phyloP scores from a whole-genome alignment of 208 protist genomes.

The Trypanosoma scelopori region DNA sequence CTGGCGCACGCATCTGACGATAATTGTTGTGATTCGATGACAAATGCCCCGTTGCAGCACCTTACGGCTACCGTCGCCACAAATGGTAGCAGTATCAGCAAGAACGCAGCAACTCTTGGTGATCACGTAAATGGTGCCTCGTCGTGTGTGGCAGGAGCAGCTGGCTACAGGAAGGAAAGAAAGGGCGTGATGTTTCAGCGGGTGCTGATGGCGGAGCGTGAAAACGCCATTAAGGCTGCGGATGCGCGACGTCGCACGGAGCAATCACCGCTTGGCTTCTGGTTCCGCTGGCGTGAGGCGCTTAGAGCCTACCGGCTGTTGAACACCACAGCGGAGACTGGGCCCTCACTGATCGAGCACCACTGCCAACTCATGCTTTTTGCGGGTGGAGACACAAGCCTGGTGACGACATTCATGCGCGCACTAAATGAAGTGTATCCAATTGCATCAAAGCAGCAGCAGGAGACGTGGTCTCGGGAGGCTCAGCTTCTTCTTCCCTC shows the following conservation, averaged over 20 bases:
- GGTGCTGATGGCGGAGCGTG: neutral
- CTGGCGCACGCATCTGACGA: conserved; percentile 4
- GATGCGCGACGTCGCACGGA: conserved; percentile 5
- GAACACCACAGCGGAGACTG: neutral
- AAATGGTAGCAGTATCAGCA: too few species aligned
- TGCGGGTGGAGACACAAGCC: neutral
- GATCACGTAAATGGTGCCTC: too few species aligned
- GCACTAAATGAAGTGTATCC: conserved; percentile 7
- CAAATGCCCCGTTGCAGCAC: too few species aligned
- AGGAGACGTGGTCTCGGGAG: neutral
- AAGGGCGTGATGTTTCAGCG: conserved; percentile 5
- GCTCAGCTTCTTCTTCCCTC: neutral
- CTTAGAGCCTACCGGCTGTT: neutral
- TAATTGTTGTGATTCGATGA: neutral
- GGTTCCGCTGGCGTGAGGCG: conserved; percentile 18
- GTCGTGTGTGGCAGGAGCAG: neutral
- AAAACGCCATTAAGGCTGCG: conserved; percentile 5
- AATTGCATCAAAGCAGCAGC: neutral
- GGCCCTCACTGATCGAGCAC: neutral
- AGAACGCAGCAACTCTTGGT: too few species aligned
- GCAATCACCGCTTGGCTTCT: conserved; percentile 11
- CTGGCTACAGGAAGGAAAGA: neutral
- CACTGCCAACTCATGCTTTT: neutral
- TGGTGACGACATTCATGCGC: conserved; percentile 20
- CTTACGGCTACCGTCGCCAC: too few species aligned